phyloP scores from a whole-genome alignment of 2,329 filamentous ascomycete genomes.

The Pestalotiopsis sp. region DNA sequence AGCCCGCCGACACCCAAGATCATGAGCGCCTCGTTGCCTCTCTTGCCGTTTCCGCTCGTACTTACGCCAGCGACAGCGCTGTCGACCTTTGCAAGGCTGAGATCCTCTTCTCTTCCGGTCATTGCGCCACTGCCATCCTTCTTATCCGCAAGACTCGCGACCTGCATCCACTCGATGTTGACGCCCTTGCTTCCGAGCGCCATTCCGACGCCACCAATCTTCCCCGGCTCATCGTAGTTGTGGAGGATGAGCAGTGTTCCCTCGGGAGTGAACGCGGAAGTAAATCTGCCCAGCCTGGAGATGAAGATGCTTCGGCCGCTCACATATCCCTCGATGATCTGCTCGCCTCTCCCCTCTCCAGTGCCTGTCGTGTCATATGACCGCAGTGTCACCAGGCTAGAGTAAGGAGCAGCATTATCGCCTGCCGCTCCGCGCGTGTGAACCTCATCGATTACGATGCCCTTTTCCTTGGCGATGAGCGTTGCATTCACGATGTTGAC shows the following conservation, averaged over 20 bases:
- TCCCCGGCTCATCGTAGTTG: slow-evolving; percentile 81
- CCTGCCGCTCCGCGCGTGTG: slow-evolving; percentile 64
- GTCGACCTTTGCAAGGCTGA: slow-evolving; percentile 19
- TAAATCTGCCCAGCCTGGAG: slow-evolving; percentile 73
- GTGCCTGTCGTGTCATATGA: slow-evolving; percentile 43
- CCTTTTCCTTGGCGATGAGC: slow-evolving; percentile 75
- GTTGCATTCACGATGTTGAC: slow-evolving; percentile 85
- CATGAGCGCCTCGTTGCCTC: slow-evolving; percentile 73
- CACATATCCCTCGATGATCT: slow-evolving; percentile 67
- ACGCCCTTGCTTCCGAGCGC: slow-evolving; percentile 70
- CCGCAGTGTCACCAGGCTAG: slow-evolving; percentile 71
- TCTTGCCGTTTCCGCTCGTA: slow-evolving; percentile 24
- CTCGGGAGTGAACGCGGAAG: slow-evolving; percentile 71
- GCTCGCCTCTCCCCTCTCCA: slow-evolving; percentile 20
- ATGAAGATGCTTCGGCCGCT: slow-evolving; percentile 68
- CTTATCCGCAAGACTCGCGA: slow-evolving; percentile 50
- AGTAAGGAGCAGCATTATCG: slow-evolving; percentile 53
- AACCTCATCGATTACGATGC: slow-evolving; percentile 76
- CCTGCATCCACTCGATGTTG: slow-evolving; percentile 82
- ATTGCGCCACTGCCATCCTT: not conserved
- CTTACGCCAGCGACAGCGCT: slow-evolving; percentile 22
- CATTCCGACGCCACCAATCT: slow-evolving; percentile 79
- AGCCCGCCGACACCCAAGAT: slow-evolving; percentile 73
- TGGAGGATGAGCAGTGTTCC: slow-evolving; percentile 77
- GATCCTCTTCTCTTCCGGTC: slow-evolving; percentile 12